Conservation (phyloP, 2,329 filamentous ascomycete genomes). For the Alternaria brassicae region DNA sequence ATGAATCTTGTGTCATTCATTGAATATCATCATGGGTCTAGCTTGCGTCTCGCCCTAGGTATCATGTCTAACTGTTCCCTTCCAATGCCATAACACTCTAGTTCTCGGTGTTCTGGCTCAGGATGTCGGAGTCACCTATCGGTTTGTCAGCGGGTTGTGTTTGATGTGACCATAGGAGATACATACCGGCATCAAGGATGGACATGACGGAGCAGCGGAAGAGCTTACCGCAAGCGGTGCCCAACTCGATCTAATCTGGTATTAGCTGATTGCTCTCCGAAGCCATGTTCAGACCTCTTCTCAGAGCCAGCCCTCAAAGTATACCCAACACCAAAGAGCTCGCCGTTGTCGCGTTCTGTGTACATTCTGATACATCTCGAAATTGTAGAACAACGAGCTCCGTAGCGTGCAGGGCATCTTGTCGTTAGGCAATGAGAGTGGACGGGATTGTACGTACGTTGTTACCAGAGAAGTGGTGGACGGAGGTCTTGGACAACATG, state of each 20-base stretch:
- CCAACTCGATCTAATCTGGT: conserved; percentile 85
- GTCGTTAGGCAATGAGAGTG: conserved; percentile 51
- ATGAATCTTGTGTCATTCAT: conserved; percentile 36
- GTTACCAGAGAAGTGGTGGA: conserved; percentile 98
- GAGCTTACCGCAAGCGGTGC: conserved; percentile 98
- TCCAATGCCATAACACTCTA: conserved; percentile 21
- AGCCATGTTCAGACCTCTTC: conserved; percentile 84
- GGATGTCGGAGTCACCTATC: conserved; percentile 83
- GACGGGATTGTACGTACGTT: conserved; percentile 76
- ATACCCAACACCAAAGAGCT: conserved; percentile 23
- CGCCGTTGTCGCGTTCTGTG: not conserved
- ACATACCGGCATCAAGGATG: conserved; percentile 84
- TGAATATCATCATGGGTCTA: conserved; percentile 33
- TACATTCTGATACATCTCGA: conserved; percentile 7
- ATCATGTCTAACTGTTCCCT: conserved; percentile 32
- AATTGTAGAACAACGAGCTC: not conserved
- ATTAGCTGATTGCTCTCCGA: conserved; percentile 84
- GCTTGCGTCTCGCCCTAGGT: conserved; percentile 31
- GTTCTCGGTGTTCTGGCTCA: conserved; percentile 70
- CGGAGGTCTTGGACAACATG: conserved; percentile 48
- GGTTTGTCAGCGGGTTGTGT: conserved; percentile 19
- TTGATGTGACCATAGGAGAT: not conserved
- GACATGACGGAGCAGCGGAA: conserved; percentile 98
- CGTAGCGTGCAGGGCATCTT: conserved; percentile 29
- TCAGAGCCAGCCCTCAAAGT: conserved; percentile 71